These are phyloP conservation scores for Maudiozyma pseudohumilis DNA, from an alignment of 805 yeast species.

Conservation along the genomic window DNA sequence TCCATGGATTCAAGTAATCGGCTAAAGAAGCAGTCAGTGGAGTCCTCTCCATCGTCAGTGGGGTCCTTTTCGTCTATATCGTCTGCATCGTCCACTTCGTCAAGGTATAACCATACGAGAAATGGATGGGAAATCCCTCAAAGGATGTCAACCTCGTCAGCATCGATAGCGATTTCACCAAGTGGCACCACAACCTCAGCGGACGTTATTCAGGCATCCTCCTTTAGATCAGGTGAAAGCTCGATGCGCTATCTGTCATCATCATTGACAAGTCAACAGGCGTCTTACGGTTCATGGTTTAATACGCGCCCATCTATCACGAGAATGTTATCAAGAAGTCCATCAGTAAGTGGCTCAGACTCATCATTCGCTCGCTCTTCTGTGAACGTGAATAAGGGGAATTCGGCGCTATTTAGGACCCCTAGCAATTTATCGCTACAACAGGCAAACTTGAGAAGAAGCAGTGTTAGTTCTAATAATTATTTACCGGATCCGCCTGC, in stretches of 20 bases:
- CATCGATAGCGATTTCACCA: slow-evolving; percentile 27
- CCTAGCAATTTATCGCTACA: slow-evolving; percentile 21
- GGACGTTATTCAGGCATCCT: slow-evolving; percentile 28
- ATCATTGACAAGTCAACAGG: slow-evolving; percentile 28
- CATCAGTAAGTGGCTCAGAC: slow-evolving; percentile 12
- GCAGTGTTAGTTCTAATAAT: slow-evolving; percentile 9
- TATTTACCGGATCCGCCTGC: slow-evolving; percentile 32
- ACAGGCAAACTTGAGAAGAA: slow-evolving; percentile 12
- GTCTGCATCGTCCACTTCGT: slow-evolving; percentile 1
- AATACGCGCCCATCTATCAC: slow-evolving; percentile 18
- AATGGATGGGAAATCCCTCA: slow-evolving; percentile 36
- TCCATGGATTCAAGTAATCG: background rate
- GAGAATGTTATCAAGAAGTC: slow-evolving; percentile 18
- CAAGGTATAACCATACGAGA: slow-evolving; percentile 12
- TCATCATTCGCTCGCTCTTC: slow-evolving; percentile 20
- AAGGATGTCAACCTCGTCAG: slow-evolving; percentile 18
- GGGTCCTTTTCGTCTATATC: slow-evolving; percentile 1
- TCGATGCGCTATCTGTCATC: slow-evolving; percentile 33
- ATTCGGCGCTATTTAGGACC: slow-evolving; percentile 17
- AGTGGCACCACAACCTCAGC: slow-evolving; percentile 21
- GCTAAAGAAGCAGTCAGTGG: slow-evolving; percentile 6
- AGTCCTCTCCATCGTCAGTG: slow-evolving; percentile 4
- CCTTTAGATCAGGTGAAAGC: slow-evolving; percentile 29
- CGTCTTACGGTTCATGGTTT: slow-evolving; percentile 30
- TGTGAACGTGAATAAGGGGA: slow-evolving; percentile 1